phyloP scores from a whole-genome alignment of 164 flowering plant genomes.

The Vitis labrusca region DNA sequence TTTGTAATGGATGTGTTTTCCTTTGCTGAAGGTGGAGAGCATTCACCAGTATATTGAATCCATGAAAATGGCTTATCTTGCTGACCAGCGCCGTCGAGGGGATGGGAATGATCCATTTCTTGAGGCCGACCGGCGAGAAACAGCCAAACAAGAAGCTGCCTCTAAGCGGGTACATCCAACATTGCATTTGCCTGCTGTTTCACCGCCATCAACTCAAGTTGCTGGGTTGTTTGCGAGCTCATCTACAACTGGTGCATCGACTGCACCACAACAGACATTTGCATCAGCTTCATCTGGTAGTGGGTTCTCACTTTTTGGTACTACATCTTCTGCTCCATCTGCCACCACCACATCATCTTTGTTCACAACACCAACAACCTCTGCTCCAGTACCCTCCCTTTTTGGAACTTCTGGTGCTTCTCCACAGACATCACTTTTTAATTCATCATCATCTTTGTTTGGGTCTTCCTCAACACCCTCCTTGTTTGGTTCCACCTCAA shows the following conservation, averaged over 20 bases:
- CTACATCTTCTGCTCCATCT: constrained; percentile 59
- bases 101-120: constrained; percentile 89
- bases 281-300: constrained; percentile 61
- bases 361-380: constrained; percentile 62
- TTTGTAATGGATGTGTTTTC: neutral
- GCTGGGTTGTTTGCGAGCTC: constrained; percentile 66
- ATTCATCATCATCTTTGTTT: constrained; percentile 51
- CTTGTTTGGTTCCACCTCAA: constrained; percentile 37
- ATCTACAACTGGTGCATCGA: constrained; percentile 40
- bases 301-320: constrained; percentile 59
- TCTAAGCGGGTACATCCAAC: constrained; percentile 94
- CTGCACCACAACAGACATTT: constrained; percentile 43
- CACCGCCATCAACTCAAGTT: constrained; percentile 77
- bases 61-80: constrained; percentile 91
- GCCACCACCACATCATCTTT: constrained; percentile 47
- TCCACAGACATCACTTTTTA: constrained; percentile 60
- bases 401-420: constrained; percentile 59
- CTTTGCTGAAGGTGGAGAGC: constrained; percentile 70
- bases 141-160: constrained; percentile 92
- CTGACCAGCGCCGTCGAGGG: constrained; percentile 86
- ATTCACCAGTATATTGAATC: constrained; percentile 95
- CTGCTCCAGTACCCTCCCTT: constrained; percentile 53
- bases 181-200: constrained; percentile 63
- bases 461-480: constrained; percentile 56
- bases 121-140: constrained; percentile 91